Percentiles rank a stretch among this genome's conserved stretches.
Evolutionary conservation across 306 rosid species (phyloP).

Genomic region (Albizia julibrissin): DNA sequence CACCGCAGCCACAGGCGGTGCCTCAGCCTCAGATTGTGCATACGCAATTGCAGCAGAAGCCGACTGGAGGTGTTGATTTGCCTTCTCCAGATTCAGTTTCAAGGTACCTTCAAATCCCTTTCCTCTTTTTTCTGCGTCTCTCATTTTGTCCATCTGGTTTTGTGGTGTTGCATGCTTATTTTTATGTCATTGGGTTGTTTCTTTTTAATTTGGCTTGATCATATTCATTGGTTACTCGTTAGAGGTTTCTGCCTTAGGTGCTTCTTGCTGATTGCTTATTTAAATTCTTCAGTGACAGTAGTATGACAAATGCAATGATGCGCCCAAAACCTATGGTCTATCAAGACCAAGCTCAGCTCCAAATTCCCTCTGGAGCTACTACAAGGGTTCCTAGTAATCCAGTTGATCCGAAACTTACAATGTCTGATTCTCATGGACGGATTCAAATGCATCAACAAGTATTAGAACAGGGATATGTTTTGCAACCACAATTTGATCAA

Average conservation of each 20-base stretch:
- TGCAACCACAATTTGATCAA: slow-evolving; percentile 74
- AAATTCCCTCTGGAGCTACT: slow-evolving; percentile 54
- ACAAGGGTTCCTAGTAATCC: slow-evolving; percentile 61
- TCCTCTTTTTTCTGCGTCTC: not conserved
- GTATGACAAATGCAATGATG: slow-evolving; percentile 64
- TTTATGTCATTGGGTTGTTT: slow-evolving; percentile 1
- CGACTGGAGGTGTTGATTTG: slow-evolving; percentile 61
- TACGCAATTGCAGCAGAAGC: slow-evolving; percentile 67
- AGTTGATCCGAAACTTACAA: slow-evolving; percentile 60
- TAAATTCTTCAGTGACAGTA: slow-evolving; percentile 70
- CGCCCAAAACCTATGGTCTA: slow-evolving; percentile 68
- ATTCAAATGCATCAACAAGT: slow-evolving; percentile 75
- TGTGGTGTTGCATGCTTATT: not conserved
- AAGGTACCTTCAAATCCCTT: slow-evolving; percentile 52
- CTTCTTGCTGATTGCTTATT: slow-evolving; percentile 30
- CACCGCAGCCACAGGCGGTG: slow-evolving; percentile 54
- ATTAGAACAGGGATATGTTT: slow-evolving; percentile 71
- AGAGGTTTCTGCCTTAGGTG: slow-evolving; percentile 40
- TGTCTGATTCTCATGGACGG: slow-evolving; percentile 63
- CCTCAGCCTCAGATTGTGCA: slow-evolving; percentile 41
- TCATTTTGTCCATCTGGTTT: not conserved
- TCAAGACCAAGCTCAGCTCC: slow-evolving; percentile 72
- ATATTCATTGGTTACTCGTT: slow-evolving; percentile 7
- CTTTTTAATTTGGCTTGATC: not conserved
- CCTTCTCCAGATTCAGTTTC: slow-evolving; percentile 96